These are phyloP conservation scores for Sporothrix globosa DNA, from an alignment of 2,329 filamentous ascomycete species.

Conservation along the genomic window DNA sequence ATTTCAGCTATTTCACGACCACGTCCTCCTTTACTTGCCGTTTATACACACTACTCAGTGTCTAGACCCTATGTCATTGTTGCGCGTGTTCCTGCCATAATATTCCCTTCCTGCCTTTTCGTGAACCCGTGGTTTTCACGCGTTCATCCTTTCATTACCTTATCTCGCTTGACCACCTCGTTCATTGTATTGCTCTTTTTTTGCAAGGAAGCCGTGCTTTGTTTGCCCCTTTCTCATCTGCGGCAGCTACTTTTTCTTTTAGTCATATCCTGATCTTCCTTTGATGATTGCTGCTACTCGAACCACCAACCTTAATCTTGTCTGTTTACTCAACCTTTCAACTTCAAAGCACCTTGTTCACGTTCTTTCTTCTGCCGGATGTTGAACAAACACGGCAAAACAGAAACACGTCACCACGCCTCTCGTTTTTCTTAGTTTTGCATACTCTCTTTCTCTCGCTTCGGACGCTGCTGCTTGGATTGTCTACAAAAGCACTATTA, in stretches of 20 bases:
- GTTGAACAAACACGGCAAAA: conserved; percentile 8
- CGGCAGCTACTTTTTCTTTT: background rate
- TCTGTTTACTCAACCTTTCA: background rate
- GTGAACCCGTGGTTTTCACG: conserved; percentile 34
- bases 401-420: conserved; percentile 4
- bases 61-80: conserved; percentile 33
- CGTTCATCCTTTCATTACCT: conserved; percentile 34
- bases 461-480: background rate
- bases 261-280: background rate
- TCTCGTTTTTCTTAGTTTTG: background rate
- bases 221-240: background rate
- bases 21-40: background rate
- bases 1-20: background rate
- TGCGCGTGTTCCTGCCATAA: conserved; percentile 27
- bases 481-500: conserved; percentile 9
- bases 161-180: conserved; percentile 2
- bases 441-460: background rate
- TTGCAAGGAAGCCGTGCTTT: background rate
- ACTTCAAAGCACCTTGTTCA: conserved; percentile 22
- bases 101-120: conserved; percentile 31
- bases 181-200: conserved; percentile 22
- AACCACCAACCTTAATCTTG: background rate
- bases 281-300: background rate
- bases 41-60: background rate
- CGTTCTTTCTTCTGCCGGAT: background rate